Conservation (phyloP, 768 basidiomycete genomes). For the Scleroderma citrinum region DNA sequence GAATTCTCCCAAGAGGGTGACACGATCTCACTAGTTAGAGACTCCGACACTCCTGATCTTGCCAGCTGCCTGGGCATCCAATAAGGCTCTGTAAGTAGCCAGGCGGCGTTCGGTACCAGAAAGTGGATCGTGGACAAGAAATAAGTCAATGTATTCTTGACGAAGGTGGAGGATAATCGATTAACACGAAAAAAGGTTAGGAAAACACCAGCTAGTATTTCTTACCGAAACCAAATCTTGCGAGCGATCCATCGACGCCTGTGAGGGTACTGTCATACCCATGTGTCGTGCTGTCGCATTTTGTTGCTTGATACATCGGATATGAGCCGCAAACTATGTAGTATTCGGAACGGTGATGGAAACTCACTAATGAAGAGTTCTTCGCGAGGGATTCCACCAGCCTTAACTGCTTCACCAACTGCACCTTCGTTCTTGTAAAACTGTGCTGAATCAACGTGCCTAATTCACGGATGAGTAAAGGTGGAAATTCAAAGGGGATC, state of each 20-base stretch:
- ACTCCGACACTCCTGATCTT: slow-evolving; percentile 74
- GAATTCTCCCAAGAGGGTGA: neutral
- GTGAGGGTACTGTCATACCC: slow-evolving; percentile 57
- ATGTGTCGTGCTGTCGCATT: slow-evolving; percentile 50
- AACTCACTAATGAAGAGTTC: slow-evolving; percentile 67
- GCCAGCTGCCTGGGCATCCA: slow-evolving; percentile 55
- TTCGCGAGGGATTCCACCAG: slow-evolving; percentile 49
- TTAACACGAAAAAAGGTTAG: neutral
- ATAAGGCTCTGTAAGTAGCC: slow-evolving; percentile 65
- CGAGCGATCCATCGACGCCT: slow-evolving; percentile 57
- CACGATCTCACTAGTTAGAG: slow-evolving; percentile 65
- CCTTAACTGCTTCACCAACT: slow-evolving; percentile 54
- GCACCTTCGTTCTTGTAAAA: slow-evolving; percentile 59
- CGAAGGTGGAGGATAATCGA: neutral
- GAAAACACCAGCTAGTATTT: slow-evolving; percentile 1
- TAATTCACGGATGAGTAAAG: slow-evolving; percentile 15
- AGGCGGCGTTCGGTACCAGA: slow-evolving; percentile 60
- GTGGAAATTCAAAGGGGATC: neutral
- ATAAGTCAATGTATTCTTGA: slow-evolving; percentile 63
- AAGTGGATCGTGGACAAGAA: slow-evolving; percentile 70
- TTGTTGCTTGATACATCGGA: slow-evolving; percentile 46
- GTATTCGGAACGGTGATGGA: neutral
- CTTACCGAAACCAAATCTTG: slow-evolving; percentile 54
- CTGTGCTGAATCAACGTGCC: slow-evolving; percentile 73
- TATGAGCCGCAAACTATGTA: slow-evolving; percentile 3